Conservation (phyloP, 164 flowering plant genomes). For the Tetracentron sinense region DNA sequence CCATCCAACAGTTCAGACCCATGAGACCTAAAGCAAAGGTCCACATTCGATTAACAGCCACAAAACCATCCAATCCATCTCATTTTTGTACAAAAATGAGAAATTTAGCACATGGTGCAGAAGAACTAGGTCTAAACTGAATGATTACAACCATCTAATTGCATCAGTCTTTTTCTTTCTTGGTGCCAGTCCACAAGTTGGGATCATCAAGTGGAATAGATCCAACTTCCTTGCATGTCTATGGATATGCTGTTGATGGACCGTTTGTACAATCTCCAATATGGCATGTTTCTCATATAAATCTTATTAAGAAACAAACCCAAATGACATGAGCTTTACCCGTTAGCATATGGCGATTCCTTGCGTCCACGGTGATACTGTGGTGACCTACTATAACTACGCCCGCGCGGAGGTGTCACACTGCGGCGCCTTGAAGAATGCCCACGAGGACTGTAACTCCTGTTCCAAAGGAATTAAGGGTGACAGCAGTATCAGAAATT, state of each 20-base stretch:
- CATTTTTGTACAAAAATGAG: too few relatives aligned
- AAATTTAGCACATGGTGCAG: not conserved
- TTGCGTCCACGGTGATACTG: slow-evolving; percentile 65
- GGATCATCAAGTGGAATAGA: not conserved
- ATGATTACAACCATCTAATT: not conserved
- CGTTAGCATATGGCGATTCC: slow-evolving; percentile 70
- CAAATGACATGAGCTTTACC: slow-evolving; percentile 37
- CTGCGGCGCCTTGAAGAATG: slow-evolving; percentile 75
- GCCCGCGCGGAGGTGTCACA: slow-evolving; percentile 57
- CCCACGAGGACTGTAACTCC: slow-evolving; percentile 85
- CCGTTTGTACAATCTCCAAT: too few relatives aligned
- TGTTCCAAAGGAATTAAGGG: slow-evolving; percentile 22
- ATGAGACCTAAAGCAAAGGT: too few relatives aligned
- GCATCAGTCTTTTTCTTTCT: not conserved
- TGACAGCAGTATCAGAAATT: not conserved
- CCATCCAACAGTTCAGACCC: too few relatives aligned
- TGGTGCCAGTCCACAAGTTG: not conserved
- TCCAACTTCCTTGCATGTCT: not conserved
- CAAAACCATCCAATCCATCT: not conserved
- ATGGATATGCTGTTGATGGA: not conserved
- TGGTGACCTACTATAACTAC: slow-evolving; percentile 80
- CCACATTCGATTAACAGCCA: not conserved
- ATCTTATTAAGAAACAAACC: not conserved
- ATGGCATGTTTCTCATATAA: too few relatives aligned
- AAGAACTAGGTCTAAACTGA: not conserved